Evolutionary conservation across 2,329 filamentous ascomycete genomes (phyloP), one percentile per base, ranked within the genome.

Genomic region (Penicillium sp.): DNA sequence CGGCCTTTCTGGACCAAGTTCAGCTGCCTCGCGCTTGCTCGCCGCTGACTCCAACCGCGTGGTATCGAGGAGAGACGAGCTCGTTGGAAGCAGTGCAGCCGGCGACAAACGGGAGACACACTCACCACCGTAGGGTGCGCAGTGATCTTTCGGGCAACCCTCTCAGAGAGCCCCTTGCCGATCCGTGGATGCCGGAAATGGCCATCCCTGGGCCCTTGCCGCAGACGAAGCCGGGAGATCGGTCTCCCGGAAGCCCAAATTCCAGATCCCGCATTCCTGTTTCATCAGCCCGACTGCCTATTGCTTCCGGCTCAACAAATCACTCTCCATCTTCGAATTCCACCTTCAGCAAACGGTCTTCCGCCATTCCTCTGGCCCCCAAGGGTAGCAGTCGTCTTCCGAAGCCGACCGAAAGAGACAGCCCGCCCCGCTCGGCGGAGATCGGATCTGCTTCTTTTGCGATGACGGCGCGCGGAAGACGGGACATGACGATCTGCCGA

Each of bases 11-110:
- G 43, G 72, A 68, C 61, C 71, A 59, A 52, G 65, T 51, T 49
- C 66, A 63, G 36, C 60, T 49, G 13, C 55, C 60, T n/a, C 49
- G 75, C 35, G 77, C 80, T 52, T 64, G 72, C 48, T 79, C 84
- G 53, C 80, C 82, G 11, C 69, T 79, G 11, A 88, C 84, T 4
- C 83, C 84, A 9, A 83, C 80, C 37, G 81, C 82, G 48, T 86
- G 82, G 81, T 85, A 85, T 66, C 75, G 72, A 27, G 74, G 72
- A 36, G 66, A 68, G 13, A 68, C 69, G 11, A 67, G 71, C 28
- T 69, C 69, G 36, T 58, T 76, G 18, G 73, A 76, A 49, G 67
- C 65, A 24, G 63, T 71, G 18, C 66, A 66, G 41, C 56, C 54
- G 4, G 56, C 49, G 18, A 56, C 51, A 39, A 63, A 48, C 49